Evolutionary conservation across 805 yeast genomes (phyloP), one percentile per base, ranked within the genome.

Genomic region (Teunomyces stri): DNA sequence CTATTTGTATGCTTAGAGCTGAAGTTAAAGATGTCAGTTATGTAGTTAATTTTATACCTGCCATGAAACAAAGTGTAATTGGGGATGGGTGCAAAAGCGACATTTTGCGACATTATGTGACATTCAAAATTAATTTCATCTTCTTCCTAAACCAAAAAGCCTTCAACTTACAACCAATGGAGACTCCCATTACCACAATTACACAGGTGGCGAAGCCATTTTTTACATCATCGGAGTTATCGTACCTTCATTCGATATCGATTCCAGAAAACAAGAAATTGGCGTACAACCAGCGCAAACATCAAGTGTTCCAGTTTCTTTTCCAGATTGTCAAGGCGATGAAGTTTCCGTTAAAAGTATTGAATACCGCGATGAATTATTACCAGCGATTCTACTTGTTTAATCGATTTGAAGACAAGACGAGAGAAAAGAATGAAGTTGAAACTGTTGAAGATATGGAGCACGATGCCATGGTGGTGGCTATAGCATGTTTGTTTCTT

Each of bases 331-430:
- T 82, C 25, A 72, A 73, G 25, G 63, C 68, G 2, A 63, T 86
- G 58, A 82, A 82, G 57, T 79, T 85, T 50, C 96, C 96, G 0
- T 68, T 85, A 16, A 72, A 84, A 42, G 83, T 88, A 1, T 66
- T 89, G 40, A 85, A 84, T 50, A 77, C 87, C 7, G 76, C 94
- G 3, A 81, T 87, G 80, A 77, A 81, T 51, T 82, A 82, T 53
- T 85, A 83, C 59, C 96, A 89, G 55, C 69, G 89, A 42, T 85
- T 76, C 56, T 83, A 79, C 56, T 69, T 89, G 12, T 82, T 84
- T 63, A 85, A 87, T 59, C 66, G 68, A 50, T 84, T 84, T 57
- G 81, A 78, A 37, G 66, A 59, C 9, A 45, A 43, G 21, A 49
- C 46, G 48, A 6, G 40, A 22, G 72, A 75, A 10, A 49, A 53